Conservation (phyloP, 2,329 filamentous ascomycete species). For the Pyricularia sp. region DNA sequence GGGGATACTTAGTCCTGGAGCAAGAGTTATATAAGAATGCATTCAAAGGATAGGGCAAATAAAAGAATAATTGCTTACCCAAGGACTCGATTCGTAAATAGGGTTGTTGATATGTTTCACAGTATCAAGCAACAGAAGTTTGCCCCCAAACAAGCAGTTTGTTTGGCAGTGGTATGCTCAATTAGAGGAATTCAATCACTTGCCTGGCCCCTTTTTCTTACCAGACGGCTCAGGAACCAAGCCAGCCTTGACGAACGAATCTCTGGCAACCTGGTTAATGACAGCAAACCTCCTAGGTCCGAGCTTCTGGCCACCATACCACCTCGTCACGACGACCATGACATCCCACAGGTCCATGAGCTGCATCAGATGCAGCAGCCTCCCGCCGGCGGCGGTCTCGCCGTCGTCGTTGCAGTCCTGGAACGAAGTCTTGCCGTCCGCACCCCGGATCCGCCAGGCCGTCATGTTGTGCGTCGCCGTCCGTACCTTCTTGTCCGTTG, state of each 20-base stretch:
- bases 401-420: slow-evolving; percentile 97
- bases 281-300: slow-evolving; percentile 84
- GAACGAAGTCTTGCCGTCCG: slow-evolving; percentile 41
- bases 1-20: slow-evolving; percentile 14
- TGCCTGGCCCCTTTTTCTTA: slow-evolving; percentile 31
- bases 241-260: slow-evolving; percentile 71
- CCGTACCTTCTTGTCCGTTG: slow-evolving; percentile 76
- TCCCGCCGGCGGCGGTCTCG: slow-evolving; percentile 80
- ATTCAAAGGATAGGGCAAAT: background rate
- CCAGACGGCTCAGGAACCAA: slow-evolving; percentile 44
- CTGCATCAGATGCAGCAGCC: slow-evolving; percentile 84
- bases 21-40: background rate
- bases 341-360: slow-evolving; percentile 90
- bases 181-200: background rate
- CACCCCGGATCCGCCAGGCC: slow-evolving; percentile 74
- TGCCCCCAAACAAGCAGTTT: background rate
- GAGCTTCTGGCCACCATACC: slow-evolving; percentile 88
- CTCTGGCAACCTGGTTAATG: slow-evolving; percentile 79
- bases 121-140: background rate
- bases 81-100: background rate
- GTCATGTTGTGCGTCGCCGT: slow-evolving; percentile 91
- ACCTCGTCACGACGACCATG: slow-evolving; percentile 86
- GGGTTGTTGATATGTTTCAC: background rate
- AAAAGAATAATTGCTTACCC: background rate
- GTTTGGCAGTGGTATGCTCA: background rate